Evolutionary conservation across 2,329 filamentous ascomycete genomes (phyloP), one percentile per base, ranked within the genome.

Genomic region (Arthrocladium fulminans): DNA sequence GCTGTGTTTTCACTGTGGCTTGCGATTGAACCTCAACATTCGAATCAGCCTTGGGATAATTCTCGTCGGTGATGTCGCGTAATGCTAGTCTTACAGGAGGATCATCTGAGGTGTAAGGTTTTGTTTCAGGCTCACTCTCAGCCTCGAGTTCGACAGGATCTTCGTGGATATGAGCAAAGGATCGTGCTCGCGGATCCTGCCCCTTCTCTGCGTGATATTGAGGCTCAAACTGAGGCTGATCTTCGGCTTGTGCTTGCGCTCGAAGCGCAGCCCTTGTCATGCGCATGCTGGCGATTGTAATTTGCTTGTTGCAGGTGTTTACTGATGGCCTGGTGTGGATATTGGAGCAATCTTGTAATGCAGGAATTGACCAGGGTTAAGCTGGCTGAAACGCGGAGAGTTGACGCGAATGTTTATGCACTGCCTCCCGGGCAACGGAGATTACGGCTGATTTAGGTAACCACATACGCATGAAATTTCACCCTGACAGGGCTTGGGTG

Each of bases 201-300:
- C 50, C 47, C 8, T 53, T 47, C 23, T 55, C 51, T 9, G 17
- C 13, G n/a, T 44, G 17, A 27, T 38, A 19, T 27, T 40, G 32
- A 17, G 41, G 15, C 13, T 32, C 23, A 19, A 46, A 24, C 13
- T 50, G 19, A 29, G 27, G n/a, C 12, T 15, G 24, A 7, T 44
- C 41, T n/a, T 44, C 41, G 3, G 27, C 20, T 32, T 56, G 49
- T 49, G 49, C 47, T 45, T 58, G 56, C 41, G 57, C 57, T 44
- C 56, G 54, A 15, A 58, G 43, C 23, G 57, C 57, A 17, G 57
- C 57, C 45, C 57, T 51, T 34, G 57, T 59, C 46, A 58, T 53
- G 47, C 57, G 57, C 56, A 56, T 56, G 35, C 20, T 54, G 45
- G 38, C 38, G 17, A 20, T 3, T 52, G 56, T 17, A 66, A 3